A percentile compares a stretch with the other conserved stretches of the same genome.
These are phyloP conservation scores for Lobosporangium transversale DNA, from an alignment of 192 early-diverging fungal species.

Conservation along the genomic window DNA sequence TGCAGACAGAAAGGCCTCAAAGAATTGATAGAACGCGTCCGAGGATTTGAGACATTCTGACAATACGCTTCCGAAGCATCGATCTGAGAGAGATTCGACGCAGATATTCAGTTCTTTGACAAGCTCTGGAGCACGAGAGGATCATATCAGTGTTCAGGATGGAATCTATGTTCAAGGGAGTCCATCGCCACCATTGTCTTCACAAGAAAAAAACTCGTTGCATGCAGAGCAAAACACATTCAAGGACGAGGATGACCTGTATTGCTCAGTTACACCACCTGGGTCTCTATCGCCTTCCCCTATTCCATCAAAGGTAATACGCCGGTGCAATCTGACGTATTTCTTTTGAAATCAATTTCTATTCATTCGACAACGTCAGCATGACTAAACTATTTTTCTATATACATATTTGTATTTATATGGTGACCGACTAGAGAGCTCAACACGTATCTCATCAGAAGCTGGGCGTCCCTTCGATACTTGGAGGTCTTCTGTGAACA, in stretches of 20 bases:
- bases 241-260: no score
- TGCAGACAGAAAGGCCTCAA: not conserved
- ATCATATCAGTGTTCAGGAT: not conserved
- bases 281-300: no score
- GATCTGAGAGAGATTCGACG: not conserved
- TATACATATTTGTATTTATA: no score
- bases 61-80: not conserved
- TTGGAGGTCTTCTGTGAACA: not conserved
- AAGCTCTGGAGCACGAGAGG: no score
- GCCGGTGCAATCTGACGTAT: no score
- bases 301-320: no score
- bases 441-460: not conserved
- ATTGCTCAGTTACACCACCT: no score
- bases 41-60: not conserved
- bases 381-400: no score
- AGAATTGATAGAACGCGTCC: not conserved
- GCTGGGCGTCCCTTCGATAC: not conserved
- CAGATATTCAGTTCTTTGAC: not conserved
- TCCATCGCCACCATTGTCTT: conserved; percentile 5
- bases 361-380: no score
- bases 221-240: not conserved
- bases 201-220: not conserved
- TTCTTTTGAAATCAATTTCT: no score
- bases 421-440: no score
- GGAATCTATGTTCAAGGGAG: not conserved